Evolutionary conservation across 306 rosid genomes (phyloP).

Genomic region (Medicago lupulina): DNA sequence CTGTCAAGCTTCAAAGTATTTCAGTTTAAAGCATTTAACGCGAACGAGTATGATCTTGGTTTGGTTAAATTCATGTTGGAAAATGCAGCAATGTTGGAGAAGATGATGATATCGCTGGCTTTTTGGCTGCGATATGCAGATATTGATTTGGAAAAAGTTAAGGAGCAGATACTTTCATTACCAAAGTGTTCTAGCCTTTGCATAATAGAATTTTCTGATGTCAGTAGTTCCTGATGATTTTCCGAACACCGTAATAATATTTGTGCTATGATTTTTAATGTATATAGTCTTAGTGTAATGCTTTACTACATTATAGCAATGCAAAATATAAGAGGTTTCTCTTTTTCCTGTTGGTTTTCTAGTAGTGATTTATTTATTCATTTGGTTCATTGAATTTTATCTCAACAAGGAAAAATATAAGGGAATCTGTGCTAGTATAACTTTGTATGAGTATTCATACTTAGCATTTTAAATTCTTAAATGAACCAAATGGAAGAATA

Average conservation of each 20-base stretch:
- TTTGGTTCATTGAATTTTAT: no score
- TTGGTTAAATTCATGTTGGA: slow-evolving; percentile 38
- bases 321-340: not conserved
- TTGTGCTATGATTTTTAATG: not conserved
- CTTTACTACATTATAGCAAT: slow-evolving; percentile 8
- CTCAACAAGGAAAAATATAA: no score
- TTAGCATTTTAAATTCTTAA: not conserved
- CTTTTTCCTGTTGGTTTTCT: not conserved
- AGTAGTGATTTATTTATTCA: not conserved
- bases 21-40: slow-evolving; percentile 39
- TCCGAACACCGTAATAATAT: not conserved
- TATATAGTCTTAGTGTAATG: not conserved
- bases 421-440: not conserved
- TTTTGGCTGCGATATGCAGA: slow-evolving; percentile 43
- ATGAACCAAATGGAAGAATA: not conserved
- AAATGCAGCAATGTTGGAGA: slow-evolving; percentile 44
- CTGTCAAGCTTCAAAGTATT: slow-evolving; percentile 38
- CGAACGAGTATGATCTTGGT: slow-evolving; percentile 41
- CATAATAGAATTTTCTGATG: slow-evolving; percentile 30
- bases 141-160: slow-evolving; percentile 43
- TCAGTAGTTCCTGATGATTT: slow-evolving; percentile 19
- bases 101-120: slow-evolving; percentile 32
- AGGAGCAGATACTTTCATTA: slow-evolving; percentile 41
- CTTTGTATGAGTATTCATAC: not conserved
- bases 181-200: slow-evolving; percentile 45